Evolutionary conservation across 495 filamentous ascomycete species (phyloP).

Genomic region (Parathielavia appendiculata): DNA sequence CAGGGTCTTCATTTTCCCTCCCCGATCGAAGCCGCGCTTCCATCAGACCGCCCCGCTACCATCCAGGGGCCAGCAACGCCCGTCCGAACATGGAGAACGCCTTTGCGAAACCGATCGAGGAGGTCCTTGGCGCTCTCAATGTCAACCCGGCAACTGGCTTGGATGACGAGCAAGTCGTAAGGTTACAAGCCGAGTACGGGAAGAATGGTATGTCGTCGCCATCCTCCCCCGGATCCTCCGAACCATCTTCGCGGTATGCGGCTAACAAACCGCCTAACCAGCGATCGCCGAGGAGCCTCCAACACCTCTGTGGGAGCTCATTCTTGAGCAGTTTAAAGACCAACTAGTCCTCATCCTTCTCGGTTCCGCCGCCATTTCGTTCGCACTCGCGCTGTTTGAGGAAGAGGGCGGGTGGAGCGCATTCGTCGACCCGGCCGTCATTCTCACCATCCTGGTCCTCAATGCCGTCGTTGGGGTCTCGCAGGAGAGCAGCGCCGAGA

Average conservation of each 20-base stretch:
- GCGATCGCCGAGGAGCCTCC: conserved; percentile 93
- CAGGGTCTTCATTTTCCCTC: conserved; percentile 1
- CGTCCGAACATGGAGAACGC: conserved; percentile 66
- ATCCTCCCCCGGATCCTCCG: conserved; percentile 4
- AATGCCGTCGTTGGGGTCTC: conserved; percentile 97
- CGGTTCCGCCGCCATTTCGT: conserved; percentile 89
- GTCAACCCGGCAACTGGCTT: conserved; percentile 65
- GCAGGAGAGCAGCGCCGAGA: conserved; percentile 97
- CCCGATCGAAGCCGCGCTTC: conserved; percentile 3
- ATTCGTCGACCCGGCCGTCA: conserved; percentile 97
- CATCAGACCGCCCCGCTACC: conserved; percentile 14
- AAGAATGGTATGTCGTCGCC: conserved; percentile 64
- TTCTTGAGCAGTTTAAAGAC: conserved; percentile 98
- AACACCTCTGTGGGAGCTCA: conserved; percentile 93
- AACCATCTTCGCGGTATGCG: background rate
- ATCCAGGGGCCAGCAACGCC: conserved; percentile 11
- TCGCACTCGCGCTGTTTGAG: conserved; percentile 89
- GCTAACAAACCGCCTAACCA: conserved; percentile 35
- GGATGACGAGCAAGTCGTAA: conserved; percentile 60
- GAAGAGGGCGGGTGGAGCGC: conserved; percentile 90
- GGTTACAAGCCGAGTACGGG: conserved; percentile 63
- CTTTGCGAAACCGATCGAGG: conserved; percentile 60
- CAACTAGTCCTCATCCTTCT: conserved; percentile 95
- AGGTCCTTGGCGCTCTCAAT: conserved; percentile 67
- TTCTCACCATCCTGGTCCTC: conserved; percentile 92